Evolutionary conservation across 2,329 filamentous ascomycete genomes (phyloP), one percentile per base, ranked within the genome.

Genomic region (Dichotomopilus funicola): DNA sequence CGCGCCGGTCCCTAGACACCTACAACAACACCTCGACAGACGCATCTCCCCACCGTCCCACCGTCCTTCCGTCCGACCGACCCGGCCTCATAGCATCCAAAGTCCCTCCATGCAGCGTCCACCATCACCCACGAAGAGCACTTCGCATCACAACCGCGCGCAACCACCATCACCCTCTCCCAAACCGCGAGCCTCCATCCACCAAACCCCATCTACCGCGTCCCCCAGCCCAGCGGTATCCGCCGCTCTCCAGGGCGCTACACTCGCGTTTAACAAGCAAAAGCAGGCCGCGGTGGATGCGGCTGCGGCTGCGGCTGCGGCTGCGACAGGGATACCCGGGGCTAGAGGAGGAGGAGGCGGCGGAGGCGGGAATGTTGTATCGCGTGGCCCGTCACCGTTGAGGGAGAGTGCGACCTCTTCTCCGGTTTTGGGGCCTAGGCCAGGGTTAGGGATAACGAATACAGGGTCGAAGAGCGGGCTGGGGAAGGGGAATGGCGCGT

Each of bases 221-320:
- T 50, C 44, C 45, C 38, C 41, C 33, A 58, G 41, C 45, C 42
- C 53, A 5, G 44, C 59, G 6, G 48, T 56, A 13, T 54, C 62
- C n/a, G 61, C 63, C n/a, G 78, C 79, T 49, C 69, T 82, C 54
- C 74, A 71, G 56, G 80, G 80, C 51, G 80, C 80, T 8, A 77
- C 76, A 9, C 72, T 82, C 33, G 80, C 80, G 19, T 83, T 83
- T 59, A 65, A 63, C 34, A 59, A 58, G 51, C 56, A 58, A 47
- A 58, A 52, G 13, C 44, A 55, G 13, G 31, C 53, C 6, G 35
- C 55, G 12, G 37, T 35, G 7, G 27, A 27, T 27, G 19, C 19
- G 19, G 19, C 19, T 27, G 19, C 19, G 19, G n/a, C n/a, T n/a
- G n/a, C n/a, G n/a, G n/a, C n/a, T 27, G 19, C 19, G 19, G 19